These are phyloP conservation scores for Silene noctiflora DNA, from an alignment of 179 eudicot genomes.

Conservation along the genomic window DNA sequence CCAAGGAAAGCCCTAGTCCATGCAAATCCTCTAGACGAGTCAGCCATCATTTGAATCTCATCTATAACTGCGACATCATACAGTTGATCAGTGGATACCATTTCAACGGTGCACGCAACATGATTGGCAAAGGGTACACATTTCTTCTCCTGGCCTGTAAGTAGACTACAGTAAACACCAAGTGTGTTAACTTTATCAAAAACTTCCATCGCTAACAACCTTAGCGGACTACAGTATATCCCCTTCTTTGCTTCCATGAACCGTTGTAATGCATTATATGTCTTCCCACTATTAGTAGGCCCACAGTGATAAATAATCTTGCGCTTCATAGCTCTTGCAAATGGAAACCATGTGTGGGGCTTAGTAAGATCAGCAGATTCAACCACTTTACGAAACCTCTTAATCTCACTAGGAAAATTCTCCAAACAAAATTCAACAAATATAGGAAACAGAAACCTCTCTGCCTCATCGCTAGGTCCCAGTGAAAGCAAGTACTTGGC, in stretches of 20 bases:
- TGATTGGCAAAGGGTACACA: conserved; percentile 72
- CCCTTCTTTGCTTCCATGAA: conserved; percentile 84
- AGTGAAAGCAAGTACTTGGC: conserved; percentile 50
- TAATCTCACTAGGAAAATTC: conserved; percentile 60
- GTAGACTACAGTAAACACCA: conserved; percentile 82
- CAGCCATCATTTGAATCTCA: conserved; percentile 93
- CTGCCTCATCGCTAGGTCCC: conserved; percentile 55
- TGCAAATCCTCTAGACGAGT: conserved; percentile 64
- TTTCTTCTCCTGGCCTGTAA: conserved; percentile 88
- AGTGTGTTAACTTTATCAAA: conserved; percentile 70
- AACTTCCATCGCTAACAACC: conserved; percentile 90
- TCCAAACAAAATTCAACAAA: conserved; percentile 78
- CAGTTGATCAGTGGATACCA: conserved; percentile 70
- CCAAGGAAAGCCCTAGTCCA: conserved; percentile 93
- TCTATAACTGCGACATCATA: conserved; percentile 87
- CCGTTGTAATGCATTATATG: conserved; percentile 76
- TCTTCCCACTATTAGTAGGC: conserved; percentile 93
- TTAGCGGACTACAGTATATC: conserved; percentile 83
- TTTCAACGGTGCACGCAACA: conserved; percentile 82
- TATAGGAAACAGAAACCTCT: conserved; percentile 68
- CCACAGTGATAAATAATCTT: conserved; percentile 84
- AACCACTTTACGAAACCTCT: conserved; percentile 58
- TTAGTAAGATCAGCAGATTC: conserved; percentile 74
- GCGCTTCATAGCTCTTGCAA: conserved; percentile 86
- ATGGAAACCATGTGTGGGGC: conserved; percentile 94